Evolutionary conservation across 2,329 filamentous ascomycete species (phyloP), one percentile per base, ranked within the genome.

Genomic region (Sporothrix brasiliensis): DNA sequence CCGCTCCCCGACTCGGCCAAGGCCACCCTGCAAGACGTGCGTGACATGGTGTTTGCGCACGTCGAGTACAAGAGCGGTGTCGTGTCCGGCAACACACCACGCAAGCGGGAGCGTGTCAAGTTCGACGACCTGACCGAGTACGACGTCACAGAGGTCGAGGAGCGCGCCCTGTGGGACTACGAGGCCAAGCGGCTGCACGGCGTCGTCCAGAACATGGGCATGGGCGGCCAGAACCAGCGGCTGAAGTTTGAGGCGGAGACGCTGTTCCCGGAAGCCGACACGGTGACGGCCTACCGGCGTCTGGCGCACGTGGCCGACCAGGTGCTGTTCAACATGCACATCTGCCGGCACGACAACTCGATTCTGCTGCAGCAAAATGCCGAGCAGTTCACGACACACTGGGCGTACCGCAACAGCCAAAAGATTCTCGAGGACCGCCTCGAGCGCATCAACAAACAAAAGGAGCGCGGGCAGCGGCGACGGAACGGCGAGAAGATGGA

Each of bases 301-400:
- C 49, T 69, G 19, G 41, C 58, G 4, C 49, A 69, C 21, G 44
- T 69, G 39, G 56, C 58, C 19, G 68, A 69, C 44, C 68, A 69
- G 44, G 56, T 69, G 24, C 56, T 69, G 68, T 63, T 69, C 56
- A 69, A 61, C 56, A 53, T 63, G 44, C 56, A 61, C 56, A 63
- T 69, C 21, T 69, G 68, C 34, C 68, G 68, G 21, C 68, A 69
- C 56, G 68, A 69, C 68, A 69, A 69, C 9, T 47, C 41, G 4
- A 53, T 61, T 11, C 16, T 69, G 19, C 44, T 61, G 16, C 54
- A 69, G 19, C 56, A 69, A 13, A 30, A 69, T 13, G 30, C 54
- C 14, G 56, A 41, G 30, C 49, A 34, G 3, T 30, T 53, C 56
- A 44, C 54, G 19, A 60, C 56, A 14, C 21, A 50, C 30, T 61